Percentiles rank a stretch among this genome's conserved stretches.
These are phyloP conservation scores for Candida pseudoviswanathii DNA, from an alignment of 1,139 yeast species.

Conservation along the genomic window DNA sequence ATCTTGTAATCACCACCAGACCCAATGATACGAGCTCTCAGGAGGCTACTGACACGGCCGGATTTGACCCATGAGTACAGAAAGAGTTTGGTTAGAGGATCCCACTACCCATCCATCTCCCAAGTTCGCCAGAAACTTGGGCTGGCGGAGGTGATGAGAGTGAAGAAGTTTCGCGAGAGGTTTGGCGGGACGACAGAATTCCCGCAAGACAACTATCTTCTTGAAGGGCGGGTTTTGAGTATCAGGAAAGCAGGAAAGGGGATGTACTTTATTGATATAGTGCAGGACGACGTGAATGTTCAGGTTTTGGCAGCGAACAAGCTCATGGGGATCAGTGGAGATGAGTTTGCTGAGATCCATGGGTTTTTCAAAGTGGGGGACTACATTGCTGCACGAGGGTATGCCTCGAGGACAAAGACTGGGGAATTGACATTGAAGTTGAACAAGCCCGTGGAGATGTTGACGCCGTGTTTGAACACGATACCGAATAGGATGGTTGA, in stretches of 20 bases:
- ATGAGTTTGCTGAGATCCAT: slow-evolving; percentile 49
- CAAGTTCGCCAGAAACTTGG: slow-evolving; percentile 12
- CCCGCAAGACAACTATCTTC: slow-evolving; percentile 15
- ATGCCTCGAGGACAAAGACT: slow-evolving; percentile 71
- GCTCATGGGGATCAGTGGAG: slow-evolving; percentile 38
- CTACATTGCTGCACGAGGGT: slow-evolving; percentile 61
- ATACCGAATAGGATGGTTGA: slow-evolving; percentile 66
- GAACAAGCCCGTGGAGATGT: slow-evolving; percentile 46
- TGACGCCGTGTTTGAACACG: slow-evolving; percentile 66
- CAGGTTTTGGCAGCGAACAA: slow-evolving; percentile 65
- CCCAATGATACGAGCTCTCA: background rate
- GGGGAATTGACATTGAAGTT: slow-evolving; percentile 79
- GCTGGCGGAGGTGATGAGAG: slow-evolving; percentile 19
- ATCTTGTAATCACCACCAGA: background rate
- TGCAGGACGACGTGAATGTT: slow-evolving; percentile 56
- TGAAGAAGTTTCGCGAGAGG: slow-evolving; percentile 19
- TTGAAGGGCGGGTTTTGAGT: slow-evolving; percentile 60
- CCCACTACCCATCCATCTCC: slow-evolving; percentile 24
- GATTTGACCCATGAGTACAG: slow-evolving; percentile 8
- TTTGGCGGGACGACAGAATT: slow-evolving; percentile 18
- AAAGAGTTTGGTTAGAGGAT: slow-evolving; percentile 7
- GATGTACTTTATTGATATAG: slow-evolving; percentile 64
- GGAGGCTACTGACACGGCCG: background rate
- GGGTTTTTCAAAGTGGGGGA: slow-evolving; percentile 69
- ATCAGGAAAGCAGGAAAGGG: slow-evolving; percentile 68